phyloP scores from a whole-genome alignment of 495 filamentous ascomycete species.

The Ramalina peruviana region DNA sequence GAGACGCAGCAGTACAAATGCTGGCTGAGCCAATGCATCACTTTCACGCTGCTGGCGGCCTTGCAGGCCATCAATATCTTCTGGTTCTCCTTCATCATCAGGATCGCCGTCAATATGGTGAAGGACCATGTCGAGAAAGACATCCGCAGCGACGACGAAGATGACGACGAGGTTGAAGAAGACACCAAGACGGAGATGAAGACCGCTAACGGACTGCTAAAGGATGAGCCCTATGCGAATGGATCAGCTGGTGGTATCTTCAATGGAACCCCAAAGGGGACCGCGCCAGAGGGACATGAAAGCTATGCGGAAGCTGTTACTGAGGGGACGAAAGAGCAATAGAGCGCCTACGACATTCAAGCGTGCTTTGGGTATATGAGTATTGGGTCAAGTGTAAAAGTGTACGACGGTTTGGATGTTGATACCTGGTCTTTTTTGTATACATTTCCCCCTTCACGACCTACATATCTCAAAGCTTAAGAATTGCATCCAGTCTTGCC shows the following conservation, averaged over 20 bases:
- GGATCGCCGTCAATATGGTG: constrained; percentile 50
- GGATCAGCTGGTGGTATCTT: too few species aligned
- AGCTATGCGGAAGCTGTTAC: constrained; percentile 2
- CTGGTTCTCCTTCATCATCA: constrained; percentile 73
- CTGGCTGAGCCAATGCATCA: constrained; percentile 59
- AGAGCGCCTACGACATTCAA: neutral
- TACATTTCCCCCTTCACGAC: too few species aligned
- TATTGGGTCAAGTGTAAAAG: too few species aligned
- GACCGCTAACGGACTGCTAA: neutral
- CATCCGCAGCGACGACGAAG: constrained; percentile 48
- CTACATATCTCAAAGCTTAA: too few species aligned
- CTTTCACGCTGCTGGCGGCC: constrained; percentile 51
- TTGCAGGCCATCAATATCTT: constrained; percentile 75
- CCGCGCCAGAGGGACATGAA: neutral
- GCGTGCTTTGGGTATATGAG: too few species aligned
- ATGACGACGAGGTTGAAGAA: constrained; percentile 27
- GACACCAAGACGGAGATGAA: constrained; percentile 9
- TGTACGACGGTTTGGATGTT: too few species aligned
- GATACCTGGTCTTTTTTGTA: too few species aligned
- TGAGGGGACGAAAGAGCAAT: constrained; percentile 7
- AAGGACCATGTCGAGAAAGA: constrained; percentile 37
- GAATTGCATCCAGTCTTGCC: too few species aligned
- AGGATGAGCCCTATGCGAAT: neutral
- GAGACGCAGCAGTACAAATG: constrained; percentile 75
- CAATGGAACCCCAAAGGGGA: constrained; percentile 6